Evolutionary conservation across 2,329 filamentous ascomycete species (phyloP), one percentile per base, ranked within the genome.

Genomic region (Xylaria sp.): DNA sequence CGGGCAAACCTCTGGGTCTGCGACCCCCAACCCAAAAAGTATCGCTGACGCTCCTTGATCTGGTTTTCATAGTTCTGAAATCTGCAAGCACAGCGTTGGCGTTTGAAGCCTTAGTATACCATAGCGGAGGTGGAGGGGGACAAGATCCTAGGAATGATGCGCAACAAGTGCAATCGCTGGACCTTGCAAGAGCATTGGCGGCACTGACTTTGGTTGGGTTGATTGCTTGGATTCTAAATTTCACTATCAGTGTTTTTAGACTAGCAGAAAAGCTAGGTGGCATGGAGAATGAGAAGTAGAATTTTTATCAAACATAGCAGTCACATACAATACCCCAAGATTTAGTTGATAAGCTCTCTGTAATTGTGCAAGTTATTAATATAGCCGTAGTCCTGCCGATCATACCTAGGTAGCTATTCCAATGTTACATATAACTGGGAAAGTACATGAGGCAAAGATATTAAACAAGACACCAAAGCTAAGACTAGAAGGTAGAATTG

Each of bases 1-100:
- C 93, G 5, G 93, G 93, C 35, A 97, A 97, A 78, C 96, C 97
- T 25, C 84, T 99, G 23, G 96, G 96, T 1, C 84, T 99, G 69
- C 92, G 97, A 51, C 91, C 90, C 6, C 90, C 93, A 10, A 90
- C 90, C 65, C 91, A 93, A 58, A 99, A 99, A 79, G 92, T 97
- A 72, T 90, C 92, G 16, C 88, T 99, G 59, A 92, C 98, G 69
- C 88, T 99, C 63, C 87, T 97, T 66, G 96, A 99, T 81, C 86
- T 99, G 3, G 91, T 98, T 76, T 99, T 99, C 79, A 97, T 99
- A 76, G 94, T 98, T 50, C 97, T 99, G 83, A 95, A 97, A 80
- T 94, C 94, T 3, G 94, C 94, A 60, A 98, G 97, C 81, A 87
- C 97, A 29, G 92, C 93, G 48, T 84, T 99, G 71, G 94, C 95